Conservation (phyloP, 305 asterid genomes). For the Vinca major region DNA sequence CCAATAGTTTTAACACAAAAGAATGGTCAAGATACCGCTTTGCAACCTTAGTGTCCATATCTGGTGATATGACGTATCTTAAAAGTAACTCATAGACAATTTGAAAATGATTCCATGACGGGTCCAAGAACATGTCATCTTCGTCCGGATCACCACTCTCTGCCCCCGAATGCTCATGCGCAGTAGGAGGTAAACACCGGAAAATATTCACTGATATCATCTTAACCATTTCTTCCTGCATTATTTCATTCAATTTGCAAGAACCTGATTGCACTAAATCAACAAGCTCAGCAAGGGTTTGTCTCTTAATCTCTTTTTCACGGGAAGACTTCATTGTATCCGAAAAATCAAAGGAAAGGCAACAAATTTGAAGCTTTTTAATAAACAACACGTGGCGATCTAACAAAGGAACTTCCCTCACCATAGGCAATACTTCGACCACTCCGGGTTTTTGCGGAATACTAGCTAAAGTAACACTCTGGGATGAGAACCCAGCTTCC, state of each 20-base stretch:
- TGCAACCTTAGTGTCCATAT: slow-evolving; percentile 60
- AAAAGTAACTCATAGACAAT: slow-evolving; percentile 63
- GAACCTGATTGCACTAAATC: slow-evolving; percentile 66
- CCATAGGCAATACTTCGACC: slow-evolving; percentile 58
- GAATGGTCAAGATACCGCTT: slow-evolving; percentile 71
- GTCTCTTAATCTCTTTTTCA: slow-evolving; percentile 89
- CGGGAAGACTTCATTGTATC: slow-evolving; percentile 63
- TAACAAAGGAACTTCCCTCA: slow-evolving; percentile 48
- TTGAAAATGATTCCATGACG: slow-evolving; percentile 85
- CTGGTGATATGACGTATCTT: slow-evolving; percentile 55
- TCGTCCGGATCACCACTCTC: slow-evolving; percentile 65
- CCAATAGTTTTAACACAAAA: slow-evolving; percentile 54
- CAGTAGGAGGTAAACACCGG: slow-evolving; percentile 60
- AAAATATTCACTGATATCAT: slow-evolving; percentile 67
- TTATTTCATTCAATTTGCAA: slow-evolving; percentile 71
- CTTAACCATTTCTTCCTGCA: slow-evolving; percentile 75
- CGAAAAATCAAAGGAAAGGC: slow-evolving; percentile 50
- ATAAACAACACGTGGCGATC: slow-evolving; percentile 63
- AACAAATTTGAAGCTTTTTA: slow-evolving; percentile 59
- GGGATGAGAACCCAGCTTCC: slow-evolving; percentile 24
- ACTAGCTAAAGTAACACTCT: slow-evolving; percentile 32
- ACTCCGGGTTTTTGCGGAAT: slow-evolving; percentile 44
- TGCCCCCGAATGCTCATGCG: slow-evolving; percentile 42
- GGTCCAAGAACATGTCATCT: slow-evolving; percentile 71
- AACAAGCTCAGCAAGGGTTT: slow-evolving; percentile 58